Conservation (phyloP, 2,329 filamentous ascomycete genomes). For the Monilinia aucupariae region DNA sequence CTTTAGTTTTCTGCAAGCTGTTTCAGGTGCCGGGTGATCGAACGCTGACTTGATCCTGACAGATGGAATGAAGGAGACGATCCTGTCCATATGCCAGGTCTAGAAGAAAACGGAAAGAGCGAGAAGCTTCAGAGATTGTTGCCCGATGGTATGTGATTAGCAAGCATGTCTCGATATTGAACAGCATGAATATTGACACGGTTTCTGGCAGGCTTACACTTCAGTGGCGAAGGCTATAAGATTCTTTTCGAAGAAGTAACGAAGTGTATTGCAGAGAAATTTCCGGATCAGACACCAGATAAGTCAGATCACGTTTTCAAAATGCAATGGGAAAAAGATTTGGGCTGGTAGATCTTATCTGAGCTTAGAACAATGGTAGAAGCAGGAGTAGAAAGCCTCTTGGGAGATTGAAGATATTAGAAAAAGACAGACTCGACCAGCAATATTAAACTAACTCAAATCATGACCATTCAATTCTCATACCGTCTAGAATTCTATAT, state of each 20-base stretch:
- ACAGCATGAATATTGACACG: no score
- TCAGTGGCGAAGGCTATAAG: constrained; percentile 11
- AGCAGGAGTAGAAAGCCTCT: not conserved
- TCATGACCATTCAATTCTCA: no score
- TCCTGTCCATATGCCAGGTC: not conserved
- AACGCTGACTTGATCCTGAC: not conserved
- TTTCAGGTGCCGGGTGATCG: no score
- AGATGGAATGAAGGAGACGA: constrained; percentile 12
- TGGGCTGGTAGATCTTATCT: not conserved
- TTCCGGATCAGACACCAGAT: constrained; percentile 9
- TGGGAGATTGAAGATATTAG: not conserved
- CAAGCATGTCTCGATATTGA: not conserved
- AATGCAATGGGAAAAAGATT: constrained; percentile 10
- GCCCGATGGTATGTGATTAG: not conserved
- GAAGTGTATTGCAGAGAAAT: not conserved
- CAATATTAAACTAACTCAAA: no score
- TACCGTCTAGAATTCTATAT: no score
- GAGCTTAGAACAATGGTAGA: not conserved
- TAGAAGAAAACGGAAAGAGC: not conserved
- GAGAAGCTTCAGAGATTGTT: not conserved
- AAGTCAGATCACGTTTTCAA: not conserved
- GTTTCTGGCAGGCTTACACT: constrained; percentile 4
- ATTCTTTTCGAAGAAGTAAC: constrained; percentile 10
- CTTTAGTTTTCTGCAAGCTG: not conserved
- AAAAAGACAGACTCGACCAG: no score